These are phyloP conservation scores for Cadophora luteo-olivacea DNA, from an alignment of 2,329 filamentous ascomycete species.

Conservation along the genomic window DNA sequence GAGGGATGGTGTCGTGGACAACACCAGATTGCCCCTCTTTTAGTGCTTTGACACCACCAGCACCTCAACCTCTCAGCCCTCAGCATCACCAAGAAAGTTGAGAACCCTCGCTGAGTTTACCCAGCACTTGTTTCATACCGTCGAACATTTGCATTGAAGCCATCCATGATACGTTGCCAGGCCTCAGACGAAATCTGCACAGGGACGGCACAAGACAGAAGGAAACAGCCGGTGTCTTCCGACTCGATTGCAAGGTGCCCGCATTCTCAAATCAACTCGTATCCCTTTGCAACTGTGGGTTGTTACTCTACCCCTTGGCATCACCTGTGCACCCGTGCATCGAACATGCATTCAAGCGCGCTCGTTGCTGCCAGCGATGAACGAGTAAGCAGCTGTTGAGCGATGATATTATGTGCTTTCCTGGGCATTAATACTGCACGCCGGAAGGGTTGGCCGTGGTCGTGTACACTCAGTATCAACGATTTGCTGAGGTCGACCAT, in stretches of 20 bases:
- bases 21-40: neutral
- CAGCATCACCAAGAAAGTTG: too few relatives aligned
- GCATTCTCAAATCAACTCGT: neutral
- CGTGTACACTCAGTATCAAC: conserved; percentile 16
- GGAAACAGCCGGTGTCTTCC: conserved; percentile 26
- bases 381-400: conserved; percentile 3
- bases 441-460: conserved; percentile 16
- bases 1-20: neutral
- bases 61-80: neutral
- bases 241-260: conserved; percentile 5
- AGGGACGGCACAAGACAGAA: conserved; percentile 28
- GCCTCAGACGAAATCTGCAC: conserved; percentile 31
- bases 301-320: neutral
- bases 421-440: conserved; percentile 15
- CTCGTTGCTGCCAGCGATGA: neutral
- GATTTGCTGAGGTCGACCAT: conserved; percentile 16
- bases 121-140: conserved; percentile 33
- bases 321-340: conserved; percentile 5
- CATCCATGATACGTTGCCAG: conserved; percentile 29
- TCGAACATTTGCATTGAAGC: conserved; percentile 28
- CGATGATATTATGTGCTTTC: conserved; percentile 6
- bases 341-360: conserved; percentile 21
- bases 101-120: neutral
- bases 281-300: conserved; percentile 5
- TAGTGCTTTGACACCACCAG: conserved; percentile 31